Evolutionary conservation across 257 asterid genomes (phyloP), one percentile per base, ranked within the genome.

Genomic region (Solanum chmielewskii): DNA sequence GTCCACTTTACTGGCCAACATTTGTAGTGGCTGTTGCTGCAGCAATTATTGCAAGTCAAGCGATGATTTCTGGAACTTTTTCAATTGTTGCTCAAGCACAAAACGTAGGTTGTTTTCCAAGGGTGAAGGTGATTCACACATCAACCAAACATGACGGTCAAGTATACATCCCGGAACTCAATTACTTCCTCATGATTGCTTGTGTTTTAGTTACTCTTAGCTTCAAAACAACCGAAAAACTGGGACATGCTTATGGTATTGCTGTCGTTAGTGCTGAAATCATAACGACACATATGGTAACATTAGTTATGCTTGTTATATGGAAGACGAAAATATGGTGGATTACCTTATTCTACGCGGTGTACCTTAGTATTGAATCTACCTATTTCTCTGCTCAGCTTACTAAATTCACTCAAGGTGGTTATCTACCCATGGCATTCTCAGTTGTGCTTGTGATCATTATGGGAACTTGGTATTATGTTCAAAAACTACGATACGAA

Each of bases 1-100:
- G 71, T 88, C 88, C 93, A 6, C 3, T 95, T 2, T 95, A 94
- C 64, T 95, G 98, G 98, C 98, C 98, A 0, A 92, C 92, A 4
- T 95, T 94, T 33, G 95, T 93, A 6, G 91, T 95, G 62, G 98
- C 98, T 16, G 92, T 88, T 9, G 93, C 92, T 7, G 97, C 98
- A 9, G 95, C 98, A 1, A 91, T 94, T 77, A 93, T 95, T 25
- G 98, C 98, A 2, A 95, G 98, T 70, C 98, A 95, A 90, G 98
- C 98, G 0, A 92, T 95, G 98, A 93, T 95, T 42, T 95, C 98
- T 0, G 98, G 94, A 68, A 78, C 98, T 1, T 95, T 94, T 52
- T 86, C 96, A 2, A 93, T 95, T 9, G 80, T 95, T 14, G 88
- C 96, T 18, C 98, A 95, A 88, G 92, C 98, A 13, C 91, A 94